phyloP scores from a whole-genome alignment of 2,329 filamentous ascomycete genomes.

The Fusarium poae region DNA sequence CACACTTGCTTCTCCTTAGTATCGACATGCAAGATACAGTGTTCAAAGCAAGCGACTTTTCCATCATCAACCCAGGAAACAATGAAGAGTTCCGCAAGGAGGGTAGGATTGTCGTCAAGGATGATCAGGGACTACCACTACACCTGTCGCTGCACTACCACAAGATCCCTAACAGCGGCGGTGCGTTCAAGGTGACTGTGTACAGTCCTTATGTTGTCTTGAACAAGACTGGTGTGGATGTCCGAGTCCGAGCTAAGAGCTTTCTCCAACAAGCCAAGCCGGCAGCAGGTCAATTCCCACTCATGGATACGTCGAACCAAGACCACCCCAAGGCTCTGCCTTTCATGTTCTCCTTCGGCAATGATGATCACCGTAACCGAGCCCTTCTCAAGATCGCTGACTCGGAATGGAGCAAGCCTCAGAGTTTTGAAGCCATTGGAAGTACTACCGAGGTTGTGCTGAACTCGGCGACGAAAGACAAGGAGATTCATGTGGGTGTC shows the following conservation, averaged over 20 bases:
- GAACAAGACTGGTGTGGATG: slow-evolving; percentile 92
- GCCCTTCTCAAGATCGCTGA: slow-evolving; percentile 88
- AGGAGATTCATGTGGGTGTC: slow-evolving; percentile 92
- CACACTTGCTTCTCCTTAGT: slow-evolving; percentile 90
- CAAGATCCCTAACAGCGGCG: slow-evolving; percentile 89
- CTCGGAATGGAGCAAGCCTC: slow-evolving; percentile 95
- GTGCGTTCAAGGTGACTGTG: slow-evolving; percentile 94
- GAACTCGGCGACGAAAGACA: slow-evolving; percentile 75
- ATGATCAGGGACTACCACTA: slow-evolving; percentile 82
- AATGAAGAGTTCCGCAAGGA: slow-evolving; percentile 92
- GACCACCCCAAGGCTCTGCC: slow-evolving; percentile 81
- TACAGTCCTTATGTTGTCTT: slow-evolving; percentile 95
- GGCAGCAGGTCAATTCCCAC: slow-evolving; percentile 82
- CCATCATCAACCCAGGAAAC: slow-evolving; percentile 92
- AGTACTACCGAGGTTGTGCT: slow-evolving; percentile 91
- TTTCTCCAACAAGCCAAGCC: slow-evolving; percentile 86
- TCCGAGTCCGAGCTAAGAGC: slow-evolving; percentile 89
- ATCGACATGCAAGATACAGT: slow-evolving; percentile 97
- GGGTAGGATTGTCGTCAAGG: slow-evolving; percentile 82
- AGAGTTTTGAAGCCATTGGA: slow-evolving; percentile 97
- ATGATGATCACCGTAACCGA: slow-evolving; percentile 90
- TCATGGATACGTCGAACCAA: slow-evolving; percentile 61
- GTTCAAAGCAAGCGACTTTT: slow-evolving; percentile 95
- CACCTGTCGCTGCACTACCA: slow-evolving; percentile 91
- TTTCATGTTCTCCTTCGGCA: slow-evolving; percentile 95